Conservation (phyloP, 345 rosid species). For the Citrus trifoliata region DNA sequence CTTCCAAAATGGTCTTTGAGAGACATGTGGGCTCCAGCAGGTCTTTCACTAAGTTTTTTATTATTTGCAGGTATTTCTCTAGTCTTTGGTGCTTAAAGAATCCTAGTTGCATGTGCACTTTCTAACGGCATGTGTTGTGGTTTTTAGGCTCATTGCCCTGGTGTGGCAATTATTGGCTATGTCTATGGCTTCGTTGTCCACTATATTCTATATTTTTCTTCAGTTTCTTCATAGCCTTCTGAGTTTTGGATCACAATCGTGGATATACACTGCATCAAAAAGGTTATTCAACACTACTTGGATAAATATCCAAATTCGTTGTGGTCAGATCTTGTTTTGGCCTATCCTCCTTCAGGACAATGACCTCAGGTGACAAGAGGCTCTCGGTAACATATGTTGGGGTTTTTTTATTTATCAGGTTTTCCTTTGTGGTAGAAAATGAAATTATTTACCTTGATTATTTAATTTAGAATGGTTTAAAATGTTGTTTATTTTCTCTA, state of each 20-base stretch:
- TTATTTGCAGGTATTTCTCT: slow-evolving; percentile 39
- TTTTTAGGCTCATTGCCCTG: slow-evolving; percentile 54
- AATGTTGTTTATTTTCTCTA: background rate
- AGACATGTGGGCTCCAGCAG: slow-evolving; percentile 30
- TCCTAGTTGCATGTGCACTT: background rate
- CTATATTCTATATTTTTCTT: slow-evolving; percentile 51
- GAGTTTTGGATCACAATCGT: slow-evolving; percentile 33
- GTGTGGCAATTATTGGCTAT: slow-evolving; percentile 55
- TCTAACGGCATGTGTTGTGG: slow-evolving; percentile 26
- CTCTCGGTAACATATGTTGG: background rate
- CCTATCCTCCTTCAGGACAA: slow-evolving; percentile 60
- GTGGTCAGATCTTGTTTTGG: slow-evolving; percentile 81
- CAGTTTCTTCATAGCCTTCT: slow-evolving; percentile 39
- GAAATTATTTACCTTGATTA: background rate
- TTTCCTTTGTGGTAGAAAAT: background rate
- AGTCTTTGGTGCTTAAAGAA: slow-evolving; percentile 4
- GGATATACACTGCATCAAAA: slow-evolving; percentile 35
- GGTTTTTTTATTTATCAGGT: slow-evolving; percentile 1
- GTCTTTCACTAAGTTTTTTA: slow-evolving; percentile 25
- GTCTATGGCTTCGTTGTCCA: slow-evolving; percentile 56
- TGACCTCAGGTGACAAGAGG: slow-evolving; percentile 49
- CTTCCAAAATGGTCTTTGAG: slow-evolving; percentile 44
- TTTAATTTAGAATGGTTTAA: background rate
- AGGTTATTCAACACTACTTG: slow-evolving; percentile 46
- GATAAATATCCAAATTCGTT: slow-evolving; percentile 50